Base-by-base conservation (phyloP, 768 basidiomycete species). In the Mycena vitilis region DNA sequence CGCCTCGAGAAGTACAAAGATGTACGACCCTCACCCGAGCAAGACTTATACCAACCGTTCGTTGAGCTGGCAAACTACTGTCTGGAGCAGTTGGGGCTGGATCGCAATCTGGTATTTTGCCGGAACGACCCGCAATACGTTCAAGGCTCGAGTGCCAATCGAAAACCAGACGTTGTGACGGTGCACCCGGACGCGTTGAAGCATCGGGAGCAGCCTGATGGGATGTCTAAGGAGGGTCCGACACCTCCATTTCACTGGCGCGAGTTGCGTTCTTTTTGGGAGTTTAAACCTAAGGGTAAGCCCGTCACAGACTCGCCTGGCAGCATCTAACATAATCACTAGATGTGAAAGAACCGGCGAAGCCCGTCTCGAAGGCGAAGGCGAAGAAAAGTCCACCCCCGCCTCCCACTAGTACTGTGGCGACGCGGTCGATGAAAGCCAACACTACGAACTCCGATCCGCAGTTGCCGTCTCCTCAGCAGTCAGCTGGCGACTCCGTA, bases 111-210 rank as follows among this genome's bases (percentile, higher is more conserved):
- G 16, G 30, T 12, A 13, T 40, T 59, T 9, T 47, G 57, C 36
- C 57, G 57, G 2, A 47, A 59, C 57, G 57, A 59, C 9, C 57
- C 57, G 3, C 12, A 18, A 5, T 30, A 47, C 18, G 25, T 47
- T n/a, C 44, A 16, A 5, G 57, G 44, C 2, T 59, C 57, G 4
- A 4, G 34, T 25, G 2, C 12, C 18, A 4, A 4, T 5, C 44
- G 57, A 1, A 59, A 59, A 44, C 56, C 56, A 12, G 56, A 57
- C 40, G 40, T 44, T 2, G 7, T 44, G 56, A 57, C 4, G n/a
- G 40, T 44, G 40, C 2, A 7, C 12, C 3, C 12, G 10, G 40
- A 12, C 10, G 23, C 40, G 16, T 16, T 57, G 15, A n/a, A 40
- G 11, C 4, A 7, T 22, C 20, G 47, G 7, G 37, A n/a, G 10